These are phyloP conservation scores for Trichoderma atrobrunneum DNA, from an alignment of 2,329 filamentous ascomycete species.

Conservation along the genomic window DNA sequence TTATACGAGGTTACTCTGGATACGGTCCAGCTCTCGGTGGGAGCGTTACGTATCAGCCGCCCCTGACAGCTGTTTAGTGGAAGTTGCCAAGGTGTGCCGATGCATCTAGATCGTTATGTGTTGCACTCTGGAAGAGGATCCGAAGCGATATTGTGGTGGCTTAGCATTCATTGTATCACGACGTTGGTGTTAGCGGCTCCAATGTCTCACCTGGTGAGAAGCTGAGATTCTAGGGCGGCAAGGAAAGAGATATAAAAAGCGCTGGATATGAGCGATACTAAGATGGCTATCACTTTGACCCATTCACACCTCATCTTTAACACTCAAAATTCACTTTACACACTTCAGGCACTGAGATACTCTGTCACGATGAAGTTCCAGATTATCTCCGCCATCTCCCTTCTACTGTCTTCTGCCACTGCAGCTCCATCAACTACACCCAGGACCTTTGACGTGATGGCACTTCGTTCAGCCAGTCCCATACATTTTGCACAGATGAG, in stretches of 20 bases:
- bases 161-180: background rate
- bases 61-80: background rate
- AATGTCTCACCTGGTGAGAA: background rate
- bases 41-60: background rate
- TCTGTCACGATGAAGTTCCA: conserved; percentile 11
- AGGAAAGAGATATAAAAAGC: background rate
- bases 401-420: background rate
- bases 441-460: conserved; percentile 28
- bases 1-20: background rate
- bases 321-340: background rate
- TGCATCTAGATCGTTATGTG: background rate
- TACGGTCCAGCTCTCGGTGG: background rate
- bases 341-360: background rate
- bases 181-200: background rate
- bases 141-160: background rate
- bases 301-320: background rate
- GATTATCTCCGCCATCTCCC: background rate
- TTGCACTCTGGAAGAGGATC: background rate
- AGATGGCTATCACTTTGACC: background rate
- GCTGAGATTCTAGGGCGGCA: background rate
- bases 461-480: conserved; percentile 47
- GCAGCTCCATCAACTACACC: background rate
- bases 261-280: background rate
- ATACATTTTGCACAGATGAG: conserved; percentile 48
- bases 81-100: background rate